phyloP scores from a whole-genome alignment of 129 eudicot genomes.

The Centrapalus pauciflorus region DNA sequence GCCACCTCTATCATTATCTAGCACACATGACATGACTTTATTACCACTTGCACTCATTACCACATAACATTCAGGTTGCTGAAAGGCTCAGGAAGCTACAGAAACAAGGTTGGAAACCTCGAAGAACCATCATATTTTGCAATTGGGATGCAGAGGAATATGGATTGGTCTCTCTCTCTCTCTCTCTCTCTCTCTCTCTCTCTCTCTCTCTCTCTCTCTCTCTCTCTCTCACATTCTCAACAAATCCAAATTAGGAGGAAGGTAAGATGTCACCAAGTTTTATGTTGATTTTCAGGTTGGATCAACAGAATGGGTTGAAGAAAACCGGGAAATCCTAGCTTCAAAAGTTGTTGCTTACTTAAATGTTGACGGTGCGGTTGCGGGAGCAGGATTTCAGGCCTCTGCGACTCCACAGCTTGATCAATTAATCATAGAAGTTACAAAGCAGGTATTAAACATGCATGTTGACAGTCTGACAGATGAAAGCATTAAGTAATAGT shows the following conservation, averaged over 20 bases:
- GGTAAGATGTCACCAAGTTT: not conserved
- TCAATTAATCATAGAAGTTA: constrained; percentile 52
- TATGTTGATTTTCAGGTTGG: constrained; percentile 51
- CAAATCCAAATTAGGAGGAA: not conserved
- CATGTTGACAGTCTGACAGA: too few species aligned
- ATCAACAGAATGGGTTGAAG: constrained; percentile 96
- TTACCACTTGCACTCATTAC: not conserved
- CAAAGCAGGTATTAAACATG: constrained; percentile 52
- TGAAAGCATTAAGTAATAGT: too few species aligned
- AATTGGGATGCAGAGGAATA: constrained; percentile 97
- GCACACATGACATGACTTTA: not conserved
- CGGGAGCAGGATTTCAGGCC: constrained; percentile 58
- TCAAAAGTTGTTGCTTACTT: constrained; percentile 78
- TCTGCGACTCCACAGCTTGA: constrained; percentile 93
- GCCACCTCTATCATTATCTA: not conserved
- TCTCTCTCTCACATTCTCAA: constrained; percentile 20
- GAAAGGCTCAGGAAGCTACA: constrained; percentile 59
- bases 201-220: constrained; percentile 30
- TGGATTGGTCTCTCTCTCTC: constrained; percentile 67
- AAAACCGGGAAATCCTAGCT: constrained; percentile 70
- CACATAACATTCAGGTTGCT: constrained; percentile 48
- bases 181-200: constrained; percentile 25
- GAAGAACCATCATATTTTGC: constrained; percentile 72
- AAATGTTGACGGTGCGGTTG: constrained; percentile 70
- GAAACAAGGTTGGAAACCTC: constrained; percentile 81